A percentile compares a stretch with the other conserved stretches of the same genome.
Conservation (phyloP, 2,329 filamentous ascomycete genomes). For the Sarocladium kiliense region DNA sequence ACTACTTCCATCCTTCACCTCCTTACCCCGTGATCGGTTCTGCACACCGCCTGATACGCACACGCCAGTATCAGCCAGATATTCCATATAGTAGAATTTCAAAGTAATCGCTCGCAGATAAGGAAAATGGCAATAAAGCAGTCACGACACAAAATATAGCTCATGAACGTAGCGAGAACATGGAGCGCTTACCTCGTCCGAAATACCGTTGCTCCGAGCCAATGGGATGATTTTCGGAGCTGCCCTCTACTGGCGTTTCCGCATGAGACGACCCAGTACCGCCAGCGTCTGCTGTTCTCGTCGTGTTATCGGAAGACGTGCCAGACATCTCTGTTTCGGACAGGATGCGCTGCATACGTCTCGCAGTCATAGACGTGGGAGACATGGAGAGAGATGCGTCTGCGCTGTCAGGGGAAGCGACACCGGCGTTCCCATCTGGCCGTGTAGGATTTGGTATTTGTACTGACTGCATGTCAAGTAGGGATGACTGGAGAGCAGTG, state of each 20-base stretch:
- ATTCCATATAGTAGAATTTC: background rate
- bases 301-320: constrained; percentile 35
- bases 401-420: constrained; percentile 21
- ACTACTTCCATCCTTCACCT: constrained; percentile 30
- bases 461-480: constrained; percentile 41
- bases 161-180: constrained; percentile 15
- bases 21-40: constrained; percentile 30
- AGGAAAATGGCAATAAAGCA: background rate
- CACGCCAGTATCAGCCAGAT: background rate
- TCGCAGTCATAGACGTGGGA: constrained; percentile 28
- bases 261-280: constrained; percentile 22
- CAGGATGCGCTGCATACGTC: constrained; percentile 32
- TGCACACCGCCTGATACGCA: constrained; percentile 37
- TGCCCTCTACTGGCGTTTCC: constrained; percentile 31
- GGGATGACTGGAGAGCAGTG: constrained; percentile 42
- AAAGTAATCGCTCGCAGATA: background rate
- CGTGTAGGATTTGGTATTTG: background rate
- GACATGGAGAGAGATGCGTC: constrained; percentile 31
- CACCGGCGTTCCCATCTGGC: constrained; percentile 17
- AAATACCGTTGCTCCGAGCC: constrained; percentile 38
- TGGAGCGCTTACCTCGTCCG: constrained; percentile 36
- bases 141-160: constrained; percentile 7
- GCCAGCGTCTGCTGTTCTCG: constrained; percentile 32
- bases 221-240: constrained; percentile 17
- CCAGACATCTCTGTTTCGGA: constrained; percentile 41